Base-by-base conservation (phyloP, 2,329 filamentous ascomycete genomes). In the Ophioceras dolichostomum region DNA sequence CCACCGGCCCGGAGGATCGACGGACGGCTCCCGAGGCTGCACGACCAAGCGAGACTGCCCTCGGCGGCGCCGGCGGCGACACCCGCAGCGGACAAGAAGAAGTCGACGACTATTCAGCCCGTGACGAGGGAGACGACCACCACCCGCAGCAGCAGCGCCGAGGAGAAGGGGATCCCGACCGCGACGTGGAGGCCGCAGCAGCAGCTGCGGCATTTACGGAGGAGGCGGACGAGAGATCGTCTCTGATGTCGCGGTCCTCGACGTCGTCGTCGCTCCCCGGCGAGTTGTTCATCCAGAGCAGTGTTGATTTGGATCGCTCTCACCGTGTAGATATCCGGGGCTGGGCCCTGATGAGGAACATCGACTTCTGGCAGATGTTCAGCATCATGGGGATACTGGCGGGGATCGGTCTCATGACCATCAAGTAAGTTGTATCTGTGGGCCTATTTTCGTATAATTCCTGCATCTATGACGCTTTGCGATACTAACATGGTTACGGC, bases 391-490 rank as follows among this genome's bases (percentile, higher is more conserved):
- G 80, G 28, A 73, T 95, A n/a, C 66, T 96, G 43, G 86, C 87
- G 5, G 91, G 91, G 37, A 83, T 95, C 49, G 91, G 91, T 10
- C 64, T 98, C 46, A 98, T 98, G 91, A 96, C 89, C 1, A 98
- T 98, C 61, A 98, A 98, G 87, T 94, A 68, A 59, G 82, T 65
- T 18, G n/a, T n/a, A n/a, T n/a, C n/a, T n/a, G n/a, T n/a, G n/a
- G n/a, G n/a, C n/a, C n/a, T n/a, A n/a, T n/a, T n/a, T n/a, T n/a
- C n/a, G n/a, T n/a, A n/a, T n/a, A n/a, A n/a, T n/a, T n/a, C n/a
- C n/a, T n/a, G n/a, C n/a, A n/a, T n/a, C n/a, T n/a, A n/a, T 47
- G 28, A 18, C 16, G 19, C 12, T 29, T 16, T 14, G n/a, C n/a
- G n/a, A n/a, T n/a, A n/a, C n/a, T n/a, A n/a, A n/a, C n/a, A n/a